These are phyloP conservation scores for Lenzites betulinus DNA, from an alignment of 768 basidiomycete species.

Conservation along the genomic window DNA sequence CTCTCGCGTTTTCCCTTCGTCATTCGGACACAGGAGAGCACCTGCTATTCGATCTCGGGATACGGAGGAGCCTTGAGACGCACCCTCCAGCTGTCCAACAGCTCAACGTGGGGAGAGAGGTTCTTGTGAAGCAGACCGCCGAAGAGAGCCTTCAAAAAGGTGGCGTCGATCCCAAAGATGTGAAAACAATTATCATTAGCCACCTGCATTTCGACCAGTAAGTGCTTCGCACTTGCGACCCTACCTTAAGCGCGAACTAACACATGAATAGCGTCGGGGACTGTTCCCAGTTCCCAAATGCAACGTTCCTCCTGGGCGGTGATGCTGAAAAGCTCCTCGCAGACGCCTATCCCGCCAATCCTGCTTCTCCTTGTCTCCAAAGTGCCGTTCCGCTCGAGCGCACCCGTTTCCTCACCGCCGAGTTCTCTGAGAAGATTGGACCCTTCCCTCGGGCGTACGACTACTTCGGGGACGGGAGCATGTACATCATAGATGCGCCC, in stretches of 20 bases:
- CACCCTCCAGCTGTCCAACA: constrained; percentile 41
- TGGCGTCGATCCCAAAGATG: constrained; percentile 43
- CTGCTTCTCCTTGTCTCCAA: constrained; percentile 31
- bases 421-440: constrained; percentile 44
- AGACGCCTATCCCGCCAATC: constrained; percentile 45
- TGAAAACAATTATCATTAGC: constrained; percentile 49
- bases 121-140: constrained; percentile 31
- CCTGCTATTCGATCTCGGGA: constrained; percentile 55
- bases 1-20: constrained; percentile 52
- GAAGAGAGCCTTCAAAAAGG: constrained; percentile 53
- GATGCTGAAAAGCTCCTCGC: constrained; percentile 39
- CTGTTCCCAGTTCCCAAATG: constrained; percentile 44
- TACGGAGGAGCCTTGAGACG: constrained; percentile 48
- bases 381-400: constrained; percentile 20
- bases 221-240: neutral
- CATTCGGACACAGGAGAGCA: constrained; percentile 45
- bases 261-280: constrained; percentile 40
- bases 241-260: neutral
- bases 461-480: constrained; percentile 56
- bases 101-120: constrained; percentile 26
- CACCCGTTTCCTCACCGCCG: constrained; percentile 29
- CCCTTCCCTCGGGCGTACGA: constrained; percentile 55
- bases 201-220: constrained; percentile 55
- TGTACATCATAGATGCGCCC: constrained; percentile 58
- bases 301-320: constrained; percentile 50